Percentiles rank a stretch among this genome's conserved stretches.
Conservation (phyloP, 352 stramenopile genomes). For the Peronospora farinosa region DNA sequence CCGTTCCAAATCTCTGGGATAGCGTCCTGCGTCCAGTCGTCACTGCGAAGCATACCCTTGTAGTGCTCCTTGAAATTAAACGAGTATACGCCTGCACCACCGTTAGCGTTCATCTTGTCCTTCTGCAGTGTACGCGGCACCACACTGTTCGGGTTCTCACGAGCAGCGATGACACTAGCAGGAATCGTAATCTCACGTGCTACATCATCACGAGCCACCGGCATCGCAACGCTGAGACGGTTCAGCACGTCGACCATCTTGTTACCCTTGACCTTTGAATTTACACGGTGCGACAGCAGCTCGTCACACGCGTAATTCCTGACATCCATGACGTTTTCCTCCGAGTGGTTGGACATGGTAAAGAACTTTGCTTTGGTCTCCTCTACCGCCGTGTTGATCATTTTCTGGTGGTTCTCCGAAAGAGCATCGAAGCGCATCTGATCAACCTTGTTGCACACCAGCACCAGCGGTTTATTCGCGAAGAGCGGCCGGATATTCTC, state of each 20-base stretch:
- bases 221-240: slow-evolving; percentile 92
- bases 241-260: slow-evolving; percentile 96
- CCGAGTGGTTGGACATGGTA: slow-evolving; percentile 96
- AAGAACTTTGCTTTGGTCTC: slow-evolving; percentile 90
- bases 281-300: slow-evolving; percentile 91
- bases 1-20: slow-evolving; percentile 99
- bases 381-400: slow-evolving; percentile 72
- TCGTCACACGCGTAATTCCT: slow-evolving; percentile 95
- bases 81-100: slow-evolving; percentile 95
- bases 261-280: slow-evolving; percentile 91
- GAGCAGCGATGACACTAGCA: slow-evolving; percentile 84
- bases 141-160: slow-evolving; percentile 43
- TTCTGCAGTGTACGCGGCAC: slow-evolving; percentile 59
- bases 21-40: slow-evolving; percentile 95
- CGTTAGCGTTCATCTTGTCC: slow-evolving; percentile 91
- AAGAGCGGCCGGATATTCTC: slow-evolving; percentile 98
- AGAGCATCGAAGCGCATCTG: slow-evolving; percentile 92
- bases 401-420: slow-evolving; percentile 56
- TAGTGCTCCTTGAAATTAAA: slow-evolving; percentile 98
- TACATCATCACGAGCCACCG: slow-evolving; percentile 89
- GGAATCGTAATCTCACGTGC: slow-evolving; percentile 91
- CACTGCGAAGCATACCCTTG: slow-evolving; percentile 90
- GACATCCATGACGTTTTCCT: slow-evolving; percentile 95
- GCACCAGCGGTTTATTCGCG: slow-evolving; percentile 97
- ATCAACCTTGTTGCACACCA: slow-evolving; percentile 99